phyloP scores from a whole-genome alignment of 805 yeast genomes.

The Hemisphaericaspora nanyangensis region DNA sequence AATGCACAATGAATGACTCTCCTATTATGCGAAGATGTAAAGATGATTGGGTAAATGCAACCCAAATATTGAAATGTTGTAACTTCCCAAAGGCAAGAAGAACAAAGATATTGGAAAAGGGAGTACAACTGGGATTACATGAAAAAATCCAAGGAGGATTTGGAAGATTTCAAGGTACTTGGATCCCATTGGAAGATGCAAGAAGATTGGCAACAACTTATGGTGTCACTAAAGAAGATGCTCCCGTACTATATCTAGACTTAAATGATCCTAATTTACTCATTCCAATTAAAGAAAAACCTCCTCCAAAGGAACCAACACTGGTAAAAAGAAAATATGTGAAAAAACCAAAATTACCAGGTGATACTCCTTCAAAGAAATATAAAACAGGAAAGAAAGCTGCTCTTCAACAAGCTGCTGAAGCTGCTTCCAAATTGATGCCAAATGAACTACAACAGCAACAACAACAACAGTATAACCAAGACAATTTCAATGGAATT shows the following conservation, averaged over 20 bases:
- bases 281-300: constrained; percentile 34
- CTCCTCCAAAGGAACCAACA: constrained; percentile 35
- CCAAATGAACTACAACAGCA: background rate
- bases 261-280: constrained; percentile 30
- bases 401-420: constrained; percentile 6
- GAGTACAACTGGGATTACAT: constrained; percentile 85
- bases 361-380: constrained; percentile 53
- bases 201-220: constrained; percentile 36
- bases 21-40: constrained; percentile 85
- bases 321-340: constrained; percentile 41
- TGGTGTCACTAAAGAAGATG: constrained; percentile 35
- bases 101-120: constrained; percentile 86
- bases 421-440: constrained; percentile 1
- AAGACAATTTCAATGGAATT: constrained; percentile 5
- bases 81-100: constrained; percentile 92
- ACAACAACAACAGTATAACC: constrained; percentile 2
- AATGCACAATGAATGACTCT: constrained; percentile 60
- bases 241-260: constrained; percentile 40
- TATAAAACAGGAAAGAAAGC: constrained; percentile 20
- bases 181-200: constrained; percentile 87
- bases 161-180: constrained; percentile 95
- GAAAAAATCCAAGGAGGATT: constrained; percentile 97
- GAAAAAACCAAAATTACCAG: constrained; percentile 61
- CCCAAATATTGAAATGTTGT: constrained; percentile 91
- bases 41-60: constrained; percentile 97